Base-by-base conservation (phyloP, 352 stramenopile species). In the Pythium monospermum region DNA sequence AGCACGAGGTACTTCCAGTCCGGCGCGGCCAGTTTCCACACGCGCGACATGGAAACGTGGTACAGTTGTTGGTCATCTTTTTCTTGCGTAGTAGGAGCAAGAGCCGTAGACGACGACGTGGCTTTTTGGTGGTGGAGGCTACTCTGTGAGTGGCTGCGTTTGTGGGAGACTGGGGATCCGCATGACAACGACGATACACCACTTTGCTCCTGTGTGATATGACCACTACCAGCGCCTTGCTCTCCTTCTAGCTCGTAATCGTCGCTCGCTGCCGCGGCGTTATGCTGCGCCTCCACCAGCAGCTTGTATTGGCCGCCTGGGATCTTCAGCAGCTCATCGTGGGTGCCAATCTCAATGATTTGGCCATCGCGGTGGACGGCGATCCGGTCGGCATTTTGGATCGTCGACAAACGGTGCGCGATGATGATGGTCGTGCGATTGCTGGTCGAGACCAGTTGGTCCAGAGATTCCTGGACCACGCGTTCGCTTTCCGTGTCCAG, bases 311-410 rank as follows among this genome's bases (percentile, higher is more conserved):
- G 62, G 7, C 76, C 74, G 25, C 68, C 40, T 0, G 57, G n/a
- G 13, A 80, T 66, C 13, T 28, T 18, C 47, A 98, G 64, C n/a
- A 99, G 70, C 41, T 97, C 82, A 6, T 88, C 71, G 61, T 99
- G 96, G 8, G 82, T 95, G 6, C 96, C 96, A 11, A 86, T 59
- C 63, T 99, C 95, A 4, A 96, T 78, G n/a, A 99, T 89, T 21
- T 54, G 57, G 6, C 96, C 96, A 16, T 85, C 66, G 16, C 93
- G 69, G 50, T 99, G 72, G 13, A 99, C 96, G n/a, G 94, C 83
- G 49, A 99, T 99, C 31, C 83, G 73, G 59, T 98, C 83, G 42
- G 91, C 95, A 67, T 97, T 82, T 51, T 92, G 85, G 51, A 98
- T 88, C 13, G 93, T 98, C 43, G 80, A 95, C 26, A 99, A 61